Evolutionary conservation across 208 protist species (phyloP), one percentile per base, ranked within the genome.

Genomic region (Naegleria lovaniensis): DNA sequence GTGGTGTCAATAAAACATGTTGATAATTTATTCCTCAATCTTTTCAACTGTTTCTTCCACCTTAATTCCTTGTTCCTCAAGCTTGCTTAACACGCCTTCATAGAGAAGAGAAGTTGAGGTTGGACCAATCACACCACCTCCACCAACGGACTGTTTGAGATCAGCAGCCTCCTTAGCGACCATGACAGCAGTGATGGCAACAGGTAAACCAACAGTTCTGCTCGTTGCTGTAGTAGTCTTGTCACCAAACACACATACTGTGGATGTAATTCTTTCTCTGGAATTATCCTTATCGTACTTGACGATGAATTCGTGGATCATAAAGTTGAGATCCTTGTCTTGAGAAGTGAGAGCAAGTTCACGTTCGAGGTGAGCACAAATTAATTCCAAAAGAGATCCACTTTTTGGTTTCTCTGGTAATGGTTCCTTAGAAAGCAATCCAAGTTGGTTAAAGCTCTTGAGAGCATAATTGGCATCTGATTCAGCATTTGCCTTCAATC

Each of bases 181-280:
- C 0, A 95, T 59, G 36, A 94, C 90, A 15, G 94, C 90, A 5
- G 92, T 90, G 43, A 95, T 93, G 7, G 92, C 94, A 40, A 94
- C 91, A 48, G 94, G 94, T 33, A 95, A 83, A 67, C 94, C 94
- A 41, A 95, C 93, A 25, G 92, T 94, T 25, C 91, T 93, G 29
- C 92, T 92, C n/a, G 93, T 95, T 0, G 92, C 93, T 16, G 83
- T 94, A 48, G 58, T 36, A 1, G 67, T 88, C 25, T 36, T 52
- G 38, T 92, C 86, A 79, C 86, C 91, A 67, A 40, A 89, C 5
- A 67, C 11, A 7, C 15, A 36, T 5, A 67, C 29, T 25, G 41
- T 67, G 5, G 33, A 41, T 19, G 19, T 89, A 67, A 38, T 67
- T 11, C 13, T 67, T 52, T 89, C 13, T 5, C 39, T 79, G 36